These are phyloP conservation scores for Fallopia convolvulus DNA, from an alignment of 148 eudicot species.

Conservation along the genomic window DNA sequence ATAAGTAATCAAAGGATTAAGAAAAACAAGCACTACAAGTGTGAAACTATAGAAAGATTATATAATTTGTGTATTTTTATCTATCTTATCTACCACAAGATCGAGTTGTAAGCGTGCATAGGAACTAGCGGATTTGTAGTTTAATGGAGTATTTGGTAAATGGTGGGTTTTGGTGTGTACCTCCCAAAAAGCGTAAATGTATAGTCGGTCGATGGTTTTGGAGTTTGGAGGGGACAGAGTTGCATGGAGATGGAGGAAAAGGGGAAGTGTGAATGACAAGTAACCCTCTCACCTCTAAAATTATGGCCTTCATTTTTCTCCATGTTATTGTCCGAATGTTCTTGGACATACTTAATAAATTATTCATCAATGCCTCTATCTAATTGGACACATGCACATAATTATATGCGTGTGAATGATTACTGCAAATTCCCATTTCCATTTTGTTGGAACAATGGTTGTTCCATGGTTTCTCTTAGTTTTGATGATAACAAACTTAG, in stretches of 20 bases:
- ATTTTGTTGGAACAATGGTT: no score
- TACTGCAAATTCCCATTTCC: no score
- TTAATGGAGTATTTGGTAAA: neutral
- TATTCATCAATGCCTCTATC: neutral
- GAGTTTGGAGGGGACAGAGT: neutral
- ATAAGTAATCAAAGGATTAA: no score
- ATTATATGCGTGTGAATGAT: no score
- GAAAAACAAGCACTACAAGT: no score
- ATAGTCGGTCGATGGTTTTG: neutral
- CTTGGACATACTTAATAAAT: neutral
- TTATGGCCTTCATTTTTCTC: neutral
- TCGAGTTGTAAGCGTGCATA: neutral
- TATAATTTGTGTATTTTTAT: no score
- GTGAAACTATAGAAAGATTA: no score
- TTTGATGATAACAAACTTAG: no score
- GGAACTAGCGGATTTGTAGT: neutral
- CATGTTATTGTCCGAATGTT: neutral
- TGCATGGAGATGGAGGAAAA: conserved; percentile 2
- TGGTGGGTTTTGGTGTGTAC: conserved; percentile 1
- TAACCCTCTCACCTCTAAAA: neutral
- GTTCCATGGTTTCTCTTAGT: no score
- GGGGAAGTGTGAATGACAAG: neutral
- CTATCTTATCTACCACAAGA: no score
- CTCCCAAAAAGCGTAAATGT: neutral
- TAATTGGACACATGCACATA: no score